These are phyloP conservation scores for Coemansia reversa DNA, from an alignment of 192 early-diverging fungal genomes.

Conservation along the genomic window DNA sequence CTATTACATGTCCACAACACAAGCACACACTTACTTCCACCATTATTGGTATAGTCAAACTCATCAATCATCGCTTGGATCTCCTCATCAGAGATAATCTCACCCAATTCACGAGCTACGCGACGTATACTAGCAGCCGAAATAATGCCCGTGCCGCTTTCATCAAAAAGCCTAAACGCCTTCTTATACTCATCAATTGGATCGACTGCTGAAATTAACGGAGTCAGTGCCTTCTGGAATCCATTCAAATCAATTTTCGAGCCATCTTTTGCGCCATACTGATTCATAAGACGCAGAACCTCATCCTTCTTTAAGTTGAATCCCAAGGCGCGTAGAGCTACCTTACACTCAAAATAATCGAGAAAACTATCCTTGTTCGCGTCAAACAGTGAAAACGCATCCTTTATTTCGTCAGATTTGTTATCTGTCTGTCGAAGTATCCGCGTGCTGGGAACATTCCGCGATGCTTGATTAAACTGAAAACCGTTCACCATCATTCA, in stretches of 20 bases:
- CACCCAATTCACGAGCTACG: constrained; percentile 79
- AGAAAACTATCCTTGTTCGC: constrained; percentile 67
- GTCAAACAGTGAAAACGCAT: constrained; percentile 64
- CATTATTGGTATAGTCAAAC: constrained; percentile 84
- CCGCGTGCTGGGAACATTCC: no score
- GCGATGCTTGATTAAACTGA: no score
- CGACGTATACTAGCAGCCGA: constrained; percentile 64
- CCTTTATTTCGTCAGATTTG: constrained; percentile 63
- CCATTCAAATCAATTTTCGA: constrained; percentile 65
- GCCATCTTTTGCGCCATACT: constrained; percentile 58
- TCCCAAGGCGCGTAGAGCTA: constrained; percentile 80
- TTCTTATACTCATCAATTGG: constrained; percentile 81
- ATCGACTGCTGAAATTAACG: constrained; percentile 67
- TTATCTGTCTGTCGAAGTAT: constrained; percentile 42
- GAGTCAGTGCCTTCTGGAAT: constrained; percentile 69
- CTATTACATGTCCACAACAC: background rate
- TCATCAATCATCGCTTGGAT: constrained; percentile 87
- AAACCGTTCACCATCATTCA: no score
- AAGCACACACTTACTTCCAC: constrained; percentile 63
- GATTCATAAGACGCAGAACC: constrained; percentile 66
- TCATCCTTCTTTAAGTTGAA: constrained; percentile 85
- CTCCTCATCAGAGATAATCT: constrained; percentile 77
- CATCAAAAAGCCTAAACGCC: constrained; percentile 81
- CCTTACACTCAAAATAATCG: constrained; percentile 85
- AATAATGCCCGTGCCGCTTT: constrained; percentile 65